A percentile compares a stretch with the other conserved stretches of the same genome.
Conservation (phyloP, 257 asterid genomes). For the Lycium barbarum region DNA sequence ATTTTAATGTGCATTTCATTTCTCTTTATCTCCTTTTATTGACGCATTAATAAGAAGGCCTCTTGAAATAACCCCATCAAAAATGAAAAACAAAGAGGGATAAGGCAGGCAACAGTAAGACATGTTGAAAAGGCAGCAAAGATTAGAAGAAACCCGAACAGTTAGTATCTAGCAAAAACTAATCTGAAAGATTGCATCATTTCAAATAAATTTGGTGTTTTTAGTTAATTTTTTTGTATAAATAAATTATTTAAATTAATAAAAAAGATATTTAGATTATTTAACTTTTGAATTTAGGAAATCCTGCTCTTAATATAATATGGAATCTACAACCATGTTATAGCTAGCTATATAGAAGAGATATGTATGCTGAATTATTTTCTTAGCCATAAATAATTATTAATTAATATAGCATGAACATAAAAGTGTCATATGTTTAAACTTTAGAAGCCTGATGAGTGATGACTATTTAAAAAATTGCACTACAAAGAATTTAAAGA, state of each 20-base stretch:
- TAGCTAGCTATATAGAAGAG: not conserved
- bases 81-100: too few relatives aligned
- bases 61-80: too few relatives aligned
- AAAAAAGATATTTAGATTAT: not conserved
- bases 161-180: too few relatives aligned
- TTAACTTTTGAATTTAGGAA: not conserved
- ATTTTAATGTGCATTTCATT: not conserved
- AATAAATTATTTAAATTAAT: not conserved
- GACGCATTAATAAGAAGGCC: too few relatives aligned
- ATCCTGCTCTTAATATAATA: not conserved
- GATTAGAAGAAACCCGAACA: too few relatives aligned
- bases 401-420: not conserved
- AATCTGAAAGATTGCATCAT: too few relatives aligned
- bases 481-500: not conserved
- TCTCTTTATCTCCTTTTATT: too few relatives aligned
- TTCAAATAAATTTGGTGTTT: too few relatives aligned
- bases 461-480: not conserved
- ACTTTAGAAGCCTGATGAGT: not conserved
- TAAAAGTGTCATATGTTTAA: not conserved
- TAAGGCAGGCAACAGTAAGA: too few relatives aligned
- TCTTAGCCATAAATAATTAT: not conserved
- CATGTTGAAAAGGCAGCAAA: too few relatives aligned
- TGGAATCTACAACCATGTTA: not conserved
- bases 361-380: not conserved
- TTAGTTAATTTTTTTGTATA: too few relatives aligned